Evolutionary conservation across 345 rosid species (phyloP), one percentile per base, ranked within the genome.

Genomic region (Raphanus sativus): DNA sequence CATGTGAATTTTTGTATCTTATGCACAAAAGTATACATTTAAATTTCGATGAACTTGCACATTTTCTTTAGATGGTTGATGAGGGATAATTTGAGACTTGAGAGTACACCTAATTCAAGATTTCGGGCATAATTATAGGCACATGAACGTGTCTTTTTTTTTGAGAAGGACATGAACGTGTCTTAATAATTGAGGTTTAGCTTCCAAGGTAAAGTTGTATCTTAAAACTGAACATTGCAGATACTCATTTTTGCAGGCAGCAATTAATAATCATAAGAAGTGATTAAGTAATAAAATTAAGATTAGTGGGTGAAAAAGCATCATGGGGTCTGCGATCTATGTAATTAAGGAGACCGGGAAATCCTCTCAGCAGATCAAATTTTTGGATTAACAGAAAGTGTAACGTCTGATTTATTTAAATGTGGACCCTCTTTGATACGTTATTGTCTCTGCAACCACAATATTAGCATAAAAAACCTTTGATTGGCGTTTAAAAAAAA

Each of bases 351-450:
- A 34, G 45, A 72, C 81, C 68, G 32, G 25, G 32, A 71, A 71
- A 78, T 33, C 42, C 69, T 78, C 68, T 32, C 9, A 65, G 67
- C 62, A 32, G 66, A 71, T 38, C 2, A 38, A 70, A 65, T 8
- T 10, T 10, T 25, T 2, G 30, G 68, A 65, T 70, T 65, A 77
- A 42, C 60, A 71, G n/a, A 64, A 70, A 63, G 33, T 29, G 8
- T 34, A 75, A 60, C 54, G 25, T 59, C 52, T 45, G 62, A 42
- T 59, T 56, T 74, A n/a, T 13, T 24, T 62, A 30, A 77, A 16
- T 15, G 55, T 77, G 81, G 81, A 78, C 73, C 81, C 77, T 66
- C 26, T 71, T 70, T 55, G 59, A 70, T 70, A 70, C 70, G 70
- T 63, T 62, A 63, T 17, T 77, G 71, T 70, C 71, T 70, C 71